These are phyloP conservation scores for Meyerozyma carpophila DNA, from an alignment of 1,139 yeast genomes.

Conservation along the genomic window DNA sequence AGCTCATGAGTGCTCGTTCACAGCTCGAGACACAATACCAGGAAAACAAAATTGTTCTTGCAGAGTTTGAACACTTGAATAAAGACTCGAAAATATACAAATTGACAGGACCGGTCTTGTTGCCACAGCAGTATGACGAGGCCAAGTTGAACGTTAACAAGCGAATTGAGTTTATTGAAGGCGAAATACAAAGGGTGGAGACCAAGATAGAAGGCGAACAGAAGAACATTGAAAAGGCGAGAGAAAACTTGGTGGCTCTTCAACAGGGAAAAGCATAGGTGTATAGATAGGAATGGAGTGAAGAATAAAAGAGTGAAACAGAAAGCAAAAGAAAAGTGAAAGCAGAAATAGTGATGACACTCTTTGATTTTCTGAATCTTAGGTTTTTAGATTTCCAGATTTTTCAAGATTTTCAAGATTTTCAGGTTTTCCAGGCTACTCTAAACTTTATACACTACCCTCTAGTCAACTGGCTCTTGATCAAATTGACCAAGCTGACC, in stretches of 20 bases:
- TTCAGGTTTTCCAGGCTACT: too few relatives aligned
- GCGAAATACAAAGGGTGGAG: slow-evolving; percentile 71
- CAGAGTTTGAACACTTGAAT: slow-evolving; percentile 63
- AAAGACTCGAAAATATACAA: slow-evolving; percentile 72
- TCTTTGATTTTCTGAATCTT: too few relatives aligned
- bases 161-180: slow-evolving; percentile 79
- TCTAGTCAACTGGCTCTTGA: slow-evolving; percentile 63
- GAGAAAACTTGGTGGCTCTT: slow-evolving; percentile 43
- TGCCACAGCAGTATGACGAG: slow-evolving; percentile 82
- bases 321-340: neutral
- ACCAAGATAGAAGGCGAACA: slow-evolving; percentile 50
- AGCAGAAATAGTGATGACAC: too few relatives aligned
- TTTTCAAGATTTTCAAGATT: too few relatives aligned
- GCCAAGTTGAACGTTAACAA: slow-evolving; percentile 80
- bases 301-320: neutral
- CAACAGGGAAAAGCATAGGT: neutral
- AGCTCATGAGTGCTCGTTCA: slow-evolving; percentile 56
- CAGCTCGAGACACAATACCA: slow-evolving; percentile 75
- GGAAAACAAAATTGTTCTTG: slow-evolving; percentile 87
- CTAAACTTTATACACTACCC: slow-evolving; percentile 32
- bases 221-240: slow-evolving; percentile 40
- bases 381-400: too few relatives aligned
- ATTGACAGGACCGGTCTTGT: slow-evolving; percentile 83
- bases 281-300: neutral
- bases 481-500: slow-evolving; percentile 58